A percentile compares a stretch with the other conserved stretches of the same genome.
Evolutionary conservation across 257 asterid genomes (phyloP).

Genomic region (Solanum tarijense): DNA sequence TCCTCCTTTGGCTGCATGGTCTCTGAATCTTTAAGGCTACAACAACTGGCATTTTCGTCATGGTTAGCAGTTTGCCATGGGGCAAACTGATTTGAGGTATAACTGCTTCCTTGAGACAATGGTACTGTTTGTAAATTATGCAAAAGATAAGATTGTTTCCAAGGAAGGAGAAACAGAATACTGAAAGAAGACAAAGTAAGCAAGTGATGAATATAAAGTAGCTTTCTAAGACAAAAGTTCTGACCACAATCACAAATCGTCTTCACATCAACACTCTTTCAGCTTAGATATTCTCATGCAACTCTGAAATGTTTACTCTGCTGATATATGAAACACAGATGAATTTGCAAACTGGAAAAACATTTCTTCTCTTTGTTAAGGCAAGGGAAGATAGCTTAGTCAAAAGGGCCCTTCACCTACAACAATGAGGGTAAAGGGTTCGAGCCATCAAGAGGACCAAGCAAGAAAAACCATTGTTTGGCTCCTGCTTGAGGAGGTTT

Average conservation of each 20-base stretch:
- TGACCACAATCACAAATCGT: background rate
- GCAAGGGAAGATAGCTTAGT: background rate
- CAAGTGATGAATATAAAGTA: background rate
- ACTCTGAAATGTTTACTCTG: background rate
- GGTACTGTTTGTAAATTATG: conserved; percentile 7
- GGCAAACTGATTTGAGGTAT: conserved; percentile 32
- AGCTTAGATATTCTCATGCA: background rate
- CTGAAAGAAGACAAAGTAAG: background rate
- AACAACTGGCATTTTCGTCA: conserved; percentile 34
- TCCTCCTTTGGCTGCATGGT: conserved; percentile 33
- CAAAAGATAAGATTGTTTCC: background rate
- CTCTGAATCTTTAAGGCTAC: conserved; percentile 32
- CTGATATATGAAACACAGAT: background rate
- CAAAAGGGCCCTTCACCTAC: background rate
- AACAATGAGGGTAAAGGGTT: background rate
- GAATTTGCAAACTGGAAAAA: background rate
- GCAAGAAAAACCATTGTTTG: background rate
- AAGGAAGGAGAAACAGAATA: background rate
- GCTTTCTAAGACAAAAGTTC: background rate
- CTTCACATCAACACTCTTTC: background rate
- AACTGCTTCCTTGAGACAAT: conserved; percentile 39
- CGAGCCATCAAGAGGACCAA: background rate
- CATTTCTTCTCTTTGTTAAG: background rate
- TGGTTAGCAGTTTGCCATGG: conserved; percentile 52
- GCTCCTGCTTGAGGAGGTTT: background rate